These are phyloP conservation scores for Ophiostoma quercus DNA, from an alignment of 2,329 filamentous ascomycete genomes.

Conservation along the genomic window DNA sequence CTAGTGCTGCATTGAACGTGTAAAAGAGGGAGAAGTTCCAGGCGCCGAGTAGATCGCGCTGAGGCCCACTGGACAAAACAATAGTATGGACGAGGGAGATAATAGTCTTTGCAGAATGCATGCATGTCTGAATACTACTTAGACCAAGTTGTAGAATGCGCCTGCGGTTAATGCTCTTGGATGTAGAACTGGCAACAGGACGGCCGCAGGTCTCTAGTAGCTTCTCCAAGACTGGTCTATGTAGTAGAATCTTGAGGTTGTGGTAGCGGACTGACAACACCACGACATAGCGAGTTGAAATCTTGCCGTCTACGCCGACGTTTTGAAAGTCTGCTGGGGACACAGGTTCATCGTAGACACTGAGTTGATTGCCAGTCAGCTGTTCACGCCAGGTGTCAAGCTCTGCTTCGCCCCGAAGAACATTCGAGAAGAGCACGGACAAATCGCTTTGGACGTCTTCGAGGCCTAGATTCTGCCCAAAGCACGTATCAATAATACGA, in stretches of 20 bases:
- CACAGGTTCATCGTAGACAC: background rate
- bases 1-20: background rate
- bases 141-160: background rate
- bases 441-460: background rate
- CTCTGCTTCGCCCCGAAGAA: background rate
- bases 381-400: background rate
- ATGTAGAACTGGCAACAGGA: background rate
- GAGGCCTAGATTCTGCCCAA: background rate
- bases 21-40: background rate
- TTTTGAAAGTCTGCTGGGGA: background rate
- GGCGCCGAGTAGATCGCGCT: background rate
- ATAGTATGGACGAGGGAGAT: background rate
- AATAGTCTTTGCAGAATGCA: background rate
- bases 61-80: background rate
- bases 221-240: background rate
- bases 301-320: background rate
- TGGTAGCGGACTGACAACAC: background rate
- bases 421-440: background rate
- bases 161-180: background rate
- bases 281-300: background rate
- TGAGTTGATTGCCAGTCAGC: background rate
- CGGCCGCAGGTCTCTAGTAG: background rate
- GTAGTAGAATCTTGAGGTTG: background rate
- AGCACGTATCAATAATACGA: background rate
- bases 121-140: background rate